phyloP scores from a whole-genome alignment of 75 land plant genomes.

The Chamaecyparis obtusa region DNA sequence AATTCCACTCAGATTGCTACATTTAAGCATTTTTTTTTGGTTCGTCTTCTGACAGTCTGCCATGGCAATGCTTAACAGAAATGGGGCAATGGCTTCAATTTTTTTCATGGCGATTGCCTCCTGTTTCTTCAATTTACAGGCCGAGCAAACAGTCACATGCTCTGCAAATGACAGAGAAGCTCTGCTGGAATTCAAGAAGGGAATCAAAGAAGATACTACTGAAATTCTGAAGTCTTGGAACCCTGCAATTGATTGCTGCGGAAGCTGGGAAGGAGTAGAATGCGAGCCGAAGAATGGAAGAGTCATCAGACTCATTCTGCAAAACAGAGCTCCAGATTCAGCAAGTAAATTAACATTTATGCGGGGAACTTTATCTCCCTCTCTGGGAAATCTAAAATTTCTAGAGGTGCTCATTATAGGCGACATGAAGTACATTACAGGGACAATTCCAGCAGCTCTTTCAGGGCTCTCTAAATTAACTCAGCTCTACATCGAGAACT shows the following conservation, averaged over 20 bases:
- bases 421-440: constrained; percentile 67
- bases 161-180: constrained; percentile 38
- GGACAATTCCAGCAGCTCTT: constrained; percentile 60
- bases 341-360: constrained; percentile 21
- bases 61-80: not conserved
- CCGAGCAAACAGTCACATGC: constrained; percentile 21
- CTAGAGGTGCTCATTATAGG: constrained; percentile 45
- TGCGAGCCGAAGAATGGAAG: constrained; percentile 48
- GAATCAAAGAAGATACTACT: constrained; percentile 49
- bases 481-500: constrained; percentile 54
- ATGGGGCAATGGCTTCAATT: not conserved
- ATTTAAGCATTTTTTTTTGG: not conserved
- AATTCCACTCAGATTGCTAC: too few species aligned
- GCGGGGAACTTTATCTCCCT: constrained; percentile 56
- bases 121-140: not conserved
- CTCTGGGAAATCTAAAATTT: constrained; percentile 44
- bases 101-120: not conserved
- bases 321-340: constrained; percentile 17
- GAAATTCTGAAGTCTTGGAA: constrained; percentile 47
- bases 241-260: constrained; percentile 46
- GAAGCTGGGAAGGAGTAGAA: constrained; percentile 58
- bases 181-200: constrained; percentile 49
- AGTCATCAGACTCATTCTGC: constrained; percentile 35
- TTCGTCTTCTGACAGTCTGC: not conserved
- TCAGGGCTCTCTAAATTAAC: constrained; percentile 50